Evolutionary conservation across 1,284 basidiomycete species (phyloP), one percentile per base, ranked within the genome.

Genomic region (Trametes pubescens): DNA sequence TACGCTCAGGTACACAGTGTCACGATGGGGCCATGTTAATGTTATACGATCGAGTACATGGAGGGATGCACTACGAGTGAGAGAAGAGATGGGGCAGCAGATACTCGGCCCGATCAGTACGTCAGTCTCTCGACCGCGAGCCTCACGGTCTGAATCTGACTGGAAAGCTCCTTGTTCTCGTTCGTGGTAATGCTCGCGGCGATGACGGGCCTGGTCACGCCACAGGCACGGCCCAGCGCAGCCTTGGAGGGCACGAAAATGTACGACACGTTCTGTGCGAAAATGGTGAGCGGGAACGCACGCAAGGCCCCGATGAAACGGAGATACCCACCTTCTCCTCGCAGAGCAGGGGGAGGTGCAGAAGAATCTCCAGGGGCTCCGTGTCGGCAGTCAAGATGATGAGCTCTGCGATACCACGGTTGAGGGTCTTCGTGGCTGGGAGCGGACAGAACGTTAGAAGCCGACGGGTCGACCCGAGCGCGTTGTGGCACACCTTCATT

Each of bases 361-460:
- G 88, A 55, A 99, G 83, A 77, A 99, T 99, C 79, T 99, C 97
- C 74, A 99, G 88, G 57, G 97, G 97, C 80, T 99, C 96, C 51
- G 97, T 97, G 75, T 98, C 95, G 66, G 96, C 98, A 64, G 98
- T 98, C 81, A 99, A 86, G 75, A 99, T 89, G 80, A 99, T 97
- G 81, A 99, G 95, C 82, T 99, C 98, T 72, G 96, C 94, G 74
- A 99, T 96, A 82, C 98, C 97, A 76, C 98, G 94, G 81, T 99
- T 99, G 69, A 99, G 87, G 26, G 98, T 99, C 86, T 99, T 99
- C 71, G 96, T 98, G 54, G 92, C 93, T 90, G 77, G 64, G 72
- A 74, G 54, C 13, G 32, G 14, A 22, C 34, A 57, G 48, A 57
- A 59, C 54, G 61, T 51, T 48, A 29, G 44, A 59, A 29, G 26